These are phyloP conservation scores for Xylaria sp. DNA, from an alignment of 2,329 filamentous ascomycete species.

Conservation along the genomic window DNA sequence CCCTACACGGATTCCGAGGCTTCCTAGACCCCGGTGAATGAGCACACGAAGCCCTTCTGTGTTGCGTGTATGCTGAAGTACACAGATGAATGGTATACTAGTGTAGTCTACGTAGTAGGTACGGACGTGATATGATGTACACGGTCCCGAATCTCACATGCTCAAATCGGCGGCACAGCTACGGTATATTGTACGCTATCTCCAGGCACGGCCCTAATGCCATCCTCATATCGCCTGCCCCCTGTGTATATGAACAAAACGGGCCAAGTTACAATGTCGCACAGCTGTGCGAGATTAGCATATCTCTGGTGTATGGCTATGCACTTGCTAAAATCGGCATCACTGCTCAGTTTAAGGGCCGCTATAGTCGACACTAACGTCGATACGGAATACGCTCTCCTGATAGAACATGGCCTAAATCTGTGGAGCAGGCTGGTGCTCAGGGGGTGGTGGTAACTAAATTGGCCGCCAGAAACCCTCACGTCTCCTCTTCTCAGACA, in stretches of 20 bases:
- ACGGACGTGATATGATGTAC: not conserved
- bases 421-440: conserved; percentile 32
- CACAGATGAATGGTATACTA: not conserved
- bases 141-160: not conserved
- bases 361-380: conserved; percentile 18
- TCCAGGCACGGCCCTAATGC: conserved; percentile 18
- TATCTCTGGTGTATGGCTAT: conserved; percentile 24
- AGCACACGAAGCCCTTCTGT: conserved; percentile 4
- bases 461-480: conserved; percentile 27
- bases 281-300: conserved; percentile 36
- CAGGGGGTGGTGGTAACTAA: conserved; percentile 18
- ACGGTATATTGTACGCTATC: not conserved
- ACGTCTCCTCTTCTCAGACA: conserved; percentile 32
- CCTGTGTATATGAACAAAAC: conserved; percentile 23
- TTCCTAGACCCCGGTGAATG: conserved; percentile 30
- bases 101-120: not conserved
- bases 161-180: conserved; percentile 3
- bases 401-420: conserved; percentile 22
- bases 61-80: not conserved
- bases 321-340: conserved; percentile 32
- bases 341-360: conserved; percentile 10
- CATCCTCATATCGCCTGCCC: conserved; percentile 21
- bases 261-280: conserved; percentile 32
- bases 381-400: conserved; percentile 32
- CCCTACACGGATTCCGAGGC: conserved; percentile 23